A percentile compares a stretch with the other conserved stretches of the same genome.
Conservation (phyloP, 2,329 filamentous ascomycete genomes). For the Xylaria sp. region DNA sequence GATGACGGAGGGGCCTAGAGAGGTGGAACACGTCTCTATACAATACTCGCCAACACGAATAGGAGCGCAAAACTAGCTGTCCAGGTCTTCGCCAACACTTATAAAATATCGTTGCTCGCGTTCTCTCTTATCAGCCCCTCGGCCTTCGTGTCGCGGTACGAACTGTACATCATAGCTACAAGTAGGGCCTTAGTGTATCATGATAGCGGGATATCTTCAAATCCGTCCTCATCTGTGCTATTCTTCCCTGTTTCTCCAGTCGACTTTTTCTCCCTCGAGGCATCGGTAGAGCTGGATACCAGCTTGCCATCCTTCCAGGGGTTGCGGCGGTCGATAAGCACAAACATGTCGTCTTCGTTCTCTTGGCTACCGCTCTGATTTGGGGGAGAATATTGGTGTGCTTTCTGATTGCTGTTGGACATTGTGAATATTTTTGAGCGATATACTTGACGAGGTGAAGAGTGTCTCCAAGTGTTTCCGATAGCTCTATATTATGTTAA, state of each 20-base stretch:
- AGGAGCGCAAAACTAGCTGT: no score
- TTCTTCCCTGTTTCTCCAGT: background rate
- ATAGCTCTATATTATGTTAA: background rate
- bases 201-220: conserved; percentile 1
- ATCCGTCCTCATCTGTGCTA: background rate
- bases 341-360: conserved; percentile 20
- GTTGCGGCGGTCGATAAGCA: background rate
- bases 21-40: no score
- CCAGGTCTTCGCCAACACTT: no score
- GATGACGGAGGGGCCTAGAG: no score
- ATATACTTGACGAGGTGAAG: background rate
- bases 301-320: background rate
- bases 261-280: background rate
- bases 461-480: background rate
- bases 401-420: background rate
- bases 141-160: no score
- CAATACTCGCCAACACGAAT: no score
- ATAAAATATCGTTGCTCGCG: no score
- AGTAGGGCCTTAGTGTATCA: no score
- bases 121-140: background rate
- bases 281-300: conserved; percentile 6
- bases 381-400: background rate
- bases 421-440: background rate
- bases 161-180: no score
- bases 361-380: background rate